Conservation (phyloP, 371 early-diverging fungal species). For the Neoconidiobolus thromboides region DNA sequence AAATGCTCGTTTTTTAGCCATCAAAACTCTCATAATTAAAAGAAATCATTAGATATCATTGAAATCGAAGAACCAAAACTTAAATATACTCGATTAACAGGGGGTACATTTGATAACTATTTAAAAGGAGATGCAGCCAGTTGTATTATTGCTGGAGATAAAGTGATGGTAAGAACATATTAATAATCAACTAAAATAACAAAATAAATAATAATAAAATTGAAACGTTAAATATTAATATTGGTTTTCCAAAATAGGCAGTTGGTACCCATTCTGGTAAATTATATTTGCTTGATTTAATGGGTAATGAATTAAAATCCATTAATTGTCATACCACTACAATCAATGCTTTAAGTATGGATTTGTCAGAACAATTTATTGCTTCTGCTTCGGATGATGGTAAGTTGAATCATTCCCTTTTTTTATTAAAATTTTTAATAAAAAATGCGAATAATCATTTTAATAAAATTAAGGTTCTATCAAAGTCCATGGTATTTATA, state of each 20-base stretch:
- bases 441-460: no score
- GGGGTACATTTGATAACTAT: constrained; percentile 37
- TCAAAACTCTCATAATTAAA: no score
- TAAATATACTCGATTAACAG: constrained; percentile 66
- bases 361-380: constrained; percentile 65
- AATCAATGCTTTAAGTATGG: constrained; percentile 69
- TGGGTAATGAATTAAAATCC: constrained; percentile 68
- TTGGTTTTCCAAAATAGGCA: constrained; percentile 23
- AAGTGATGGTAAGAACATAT: constrained; percentile 46
- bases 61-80: constrained; percentile 68
- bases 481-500: constrained; percentile 43
- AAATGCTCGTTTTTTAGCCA: no score
- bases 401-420: constrained; percentile 9
- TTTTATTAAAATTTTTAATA: no score
- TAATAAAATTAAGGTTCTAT: constrained; percentile 35
- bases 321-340: constrained; percentile 60
- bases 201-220: no score
- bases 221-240: neutral
- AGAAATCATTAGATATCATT: constrained; percentile 11
- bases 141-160: constrained; percentile 48
- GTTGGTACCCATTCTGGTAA: constrained; percentile 91
- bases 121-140: constrained; percentile 76
- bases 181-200: neutral
- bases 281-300: constrained; percentile 77
- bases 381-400: constrained; percentile 90